phyloP scores from a whole-genome alignment of 441 rosid genomes.

The Raphanus hybrid region DNA sequence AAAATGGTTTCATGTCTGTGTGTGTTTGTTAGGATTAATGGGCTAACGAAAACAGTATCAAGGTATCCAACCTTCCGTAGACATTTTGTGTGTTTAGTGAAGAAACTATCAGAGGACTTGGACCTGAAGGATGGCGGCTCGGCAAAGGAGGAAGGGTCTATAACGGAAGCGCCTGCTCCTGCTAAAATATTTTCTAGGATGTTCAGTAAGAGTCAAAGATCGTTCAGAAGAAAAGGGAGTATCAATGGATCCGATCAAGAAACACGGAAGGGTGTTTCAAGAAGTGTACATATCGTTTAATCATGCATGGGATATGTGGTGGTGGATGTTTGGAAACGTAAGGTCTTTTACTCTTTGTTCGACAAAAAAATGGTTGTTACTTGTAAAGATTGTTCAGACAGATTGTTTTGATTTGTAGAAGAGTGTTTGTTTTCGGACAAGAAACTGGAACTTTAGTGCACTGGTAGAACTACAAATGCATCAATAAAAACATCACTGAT shows the following conservation, averaged over 20 bases:
- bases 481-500: not conserved
- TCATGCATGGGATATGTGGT: not conserved
- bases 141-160: not conserved
- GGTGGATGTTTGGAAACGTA: not conserved
- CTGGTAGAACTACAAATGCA: not conserved
- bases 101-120: constrained; percentile 59
- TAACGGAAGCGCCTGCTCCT: constrained; percentile 52
- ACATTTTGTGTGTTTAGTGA: constrained; percentile 57
- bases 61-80: constrained; percentile 83
- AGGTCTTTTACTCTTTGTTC: constrained; percentile 8
- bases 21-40: constrained; percentile 60
- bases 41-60: constrained; percentile 72
- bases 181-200: constrained; percentile 56
- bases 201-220: constrained; percentile 46
- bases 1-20: not conserved
- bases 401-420: constrained; percentile 21
- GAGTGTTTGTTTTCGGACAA: not conserved
- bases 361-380: not conserved
- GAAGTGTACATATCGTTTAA: constrained; percentile 53
- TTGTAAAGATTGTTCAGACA: constrained; percentile 29
- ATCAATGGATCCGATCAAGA: constrained; percentile 50
- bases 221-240: constrained; percentile 53
- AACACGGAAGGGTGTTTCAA: constrained; percentile 37
- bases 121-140: constrained; percentile 40
- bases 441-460: not conserved